Conservation (phyloP, 176 grass and related monocot genomes). For the Ensete ventricosum region DNA sequence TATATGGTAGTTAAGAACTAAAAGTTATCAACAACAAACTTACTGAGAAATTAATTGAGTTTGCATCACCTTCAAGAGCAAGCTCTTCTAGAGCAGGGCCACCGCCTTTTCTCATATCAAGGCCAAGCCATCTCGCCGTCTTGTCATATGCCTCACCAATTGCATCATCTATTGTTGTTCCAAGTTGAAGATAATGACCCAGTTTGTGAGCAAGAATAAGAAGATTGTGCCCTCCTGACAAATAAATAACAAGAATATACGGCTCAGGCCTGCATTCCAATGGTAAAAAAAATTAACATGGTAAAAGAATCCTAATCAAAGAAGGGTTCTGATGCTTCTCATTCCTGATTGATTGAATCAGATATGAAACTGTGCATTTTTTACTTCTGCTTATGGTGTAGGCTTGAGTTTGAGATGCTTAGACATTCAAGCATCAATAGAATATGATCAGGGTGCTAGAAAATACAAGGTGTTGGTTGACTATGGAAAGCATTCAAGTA, state of each 20-base stretch:
- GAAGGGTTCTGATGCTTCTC: too few species aligned
- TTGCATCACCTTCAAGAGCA: slow-evolving; percentile 71
- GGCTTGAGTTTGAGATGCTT: background rate
- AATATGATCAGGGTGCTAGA: background rate
- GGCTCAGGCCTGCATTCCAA: background rate
- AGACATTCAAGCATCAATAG: background rate
- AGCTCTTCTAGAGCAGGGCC: slow-evolving; percentile 94
- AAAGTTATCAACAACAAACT: slow-evolving; percentile 32
- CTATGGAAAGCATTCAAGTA: too few species aligned
- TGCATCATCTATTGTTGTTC: slow-evolving; percentile 94
- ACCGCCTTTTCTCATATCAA: slow-evolving; percentile 88
- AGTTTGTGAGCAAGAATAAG: slow-evolving; percentile 73
- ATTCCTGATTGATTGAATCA: too few species aligned
- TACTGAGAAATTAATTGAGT: slow-evolving; percentile 78
- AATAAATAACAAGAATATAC: slow-evolving; percentile 2
- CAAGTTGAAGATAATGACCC: slow-evolving; percentile 93
- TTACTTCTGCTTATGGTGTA: background rate
- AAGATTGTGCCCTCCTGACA: slow-evolving; percentile 88
- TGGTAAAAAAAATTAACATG: too few species aligned
- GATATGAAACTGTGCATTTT: background rate
- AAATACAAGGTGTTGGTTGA: too few species aligned
- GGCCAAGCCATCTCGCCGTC: slow-evolving; percentile 89
- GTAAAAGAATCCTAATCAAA: too few species aligned
- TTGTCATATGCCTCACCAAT: slow-evolving; percentile 99
- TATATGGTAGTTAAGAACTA: background rate